Base-by-base conservation (phyloP, 2,329 filamentous ascomycete genomes). In the Fusarium armeniacum region DNA sequence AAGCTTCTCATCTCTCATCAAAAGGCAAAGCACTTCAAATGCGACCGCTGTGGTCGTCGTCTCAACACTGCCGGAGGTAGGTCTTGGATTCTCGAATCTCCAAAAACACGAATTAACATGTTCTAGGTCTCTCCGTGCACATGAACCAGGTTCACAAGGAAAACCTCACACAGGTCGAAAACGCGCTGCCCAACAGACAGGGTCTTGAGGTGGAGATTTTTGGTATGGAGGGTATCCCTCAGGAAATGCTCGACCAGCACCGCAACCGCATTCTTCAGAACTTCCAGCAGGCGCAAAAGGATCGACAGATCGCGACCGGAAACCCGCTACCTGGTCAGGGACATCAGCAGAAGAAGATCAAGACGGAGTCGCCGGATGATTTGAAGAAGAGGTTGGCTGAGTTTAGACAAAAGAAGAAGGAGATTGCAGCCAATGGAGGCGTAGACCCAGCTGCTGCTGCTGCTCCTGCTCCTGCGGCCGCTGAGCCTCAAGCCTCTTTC, bases 1-100 rank as follows among this genome's bases (percentile, higher is more conserved):
- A 98, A 97, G 84, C 94, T 98, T 73, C 89, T 99, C 70, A 97
- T 97, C 74, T 94, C 93, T 61, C 96, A 99, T 80, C 96, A 98
- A 78, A 98, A 98, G 80, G 94, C 95, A n/a, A 98, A 98, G 82
- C 96, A 99, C 81, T 98, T 97, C 86, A 98, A 97, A 81, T 99
- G 96, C 82, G 93, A 97, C 75, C 85, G 91, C 83, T 99, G 96
- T 79, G 90, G 90, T 55, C 89, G 96, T 70, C 87, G 94, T 72
- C 83, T 99, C 58, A 98, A 97, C 78, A 99, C 96, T 2, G 94
- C 94, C 43, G 96, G 96, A 87, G 96, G 94, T 97, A 81, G 77
- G 87, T 65, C 9, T 16, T 40, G 30, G 32, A 46, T 35, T 18
- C 13, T 9, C 4, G 18, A 18, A 18, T 9, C 24, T 6, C 15